phyloP scores from a whole-genome alignment of 371 early-diverging fungal species.

The Thermomucor indicae-seudaticae region DNA sequence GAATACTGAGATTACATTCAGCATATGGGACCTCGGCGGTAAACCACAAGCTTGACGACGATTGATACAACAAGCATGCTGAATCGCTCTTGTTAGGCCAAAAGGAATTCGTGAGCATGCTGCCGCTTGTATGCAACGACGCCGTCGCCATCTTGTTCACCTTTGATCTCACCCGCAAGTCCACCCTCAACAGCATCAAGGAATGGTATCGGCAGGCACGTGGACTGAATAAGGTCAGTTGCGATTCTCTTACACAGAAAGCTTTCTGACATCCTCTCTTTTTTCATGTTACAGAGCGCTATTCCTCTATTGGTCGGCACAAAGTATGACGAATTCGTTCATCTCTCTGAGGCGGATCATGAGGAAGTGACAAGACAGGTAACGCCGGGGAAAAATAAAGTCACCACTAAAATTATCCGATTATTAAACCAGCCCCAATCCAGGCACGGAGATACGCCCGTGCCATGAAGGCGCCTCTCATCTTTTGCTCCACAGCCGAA shows the following conservation, averaged over 20 bases:
- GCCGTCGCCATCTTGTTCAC: conserved; percentile 94
- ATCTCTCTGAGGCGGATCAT: conserved; percentile 79
- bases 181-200: conserved; percentile 89
- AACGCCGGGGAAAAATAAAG: background rate
- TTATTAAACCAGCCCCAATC: background rate
- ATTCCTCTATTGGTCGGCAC: conserved; percentile 95
- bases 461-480: conserved; percentile 93
- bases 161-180: conserved; percentile 92
- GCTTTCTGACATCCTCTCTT: no score
- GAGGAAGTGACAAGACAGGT: conserved; percentile 91
- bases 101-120: conserved; percentile 96
- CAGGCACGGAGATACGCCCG: conserved; percentile 85
- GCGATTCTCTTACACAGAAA: background rate
- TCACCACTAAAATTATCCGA: conserved; percentile 1
- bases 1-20: conserved; percentile 93
- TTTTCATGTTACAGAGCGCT: conserved; percentile 59
- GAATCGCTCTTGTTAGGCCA: conserved; percentile 55
- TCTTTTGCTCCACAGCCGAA: conserved; percentile 91
- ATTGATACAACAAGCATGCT: conserved; percentile 2
- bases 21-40: conserved; percentile 99
- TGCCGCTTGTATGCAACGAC: conserved; percentile 95
- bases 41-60: conserved; percentile 2
- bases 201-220: conserved; percentile 97
- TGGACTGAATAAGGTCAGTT: conserved; percentile 85
- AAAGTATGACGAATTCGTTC: conserved; percentile 92